These are phyloP conservation scores for Fusarium setosum DNA, from an alignment of 2,329 filamentous ascomycete genomes.

Conservation along the genomic window DNA sequence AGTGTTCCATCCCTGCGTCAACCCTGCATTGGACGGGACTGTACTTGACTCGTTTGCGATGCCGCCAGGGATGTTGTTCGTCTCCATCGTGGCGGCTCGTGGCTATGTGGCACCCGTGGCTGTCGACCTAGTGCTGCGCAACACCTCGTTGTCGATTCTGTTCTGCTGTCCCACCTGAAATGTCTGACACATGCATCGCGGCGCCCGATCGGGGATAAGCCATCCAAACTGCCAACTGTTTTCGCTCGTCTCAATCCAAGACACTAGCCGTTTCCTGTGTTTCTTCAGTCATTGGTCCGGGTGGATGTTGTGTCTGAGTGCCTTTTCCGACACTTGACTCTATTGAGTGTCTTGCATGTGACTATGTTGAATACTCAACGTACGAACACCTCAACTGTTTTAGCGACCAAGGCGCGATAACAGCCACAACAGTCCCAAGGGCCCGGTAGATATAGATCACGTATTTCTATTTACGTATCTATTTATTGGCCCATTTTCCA, in stretches of 20 bases:
- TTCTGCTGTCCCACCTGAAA: slow-evolving; percentile 4
- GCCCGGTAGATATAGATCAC: too few relatives aligned
- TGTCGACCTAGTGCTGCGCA: slow-evolving; percentile 5
- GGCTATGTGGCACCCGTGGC: slow-evolving; percentile 13
- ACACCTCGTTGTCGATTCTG: slow-evolving; percentile 14
- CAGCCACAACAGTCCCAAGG: too few relatives aligned
- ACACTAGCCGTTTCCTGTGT: background rate
- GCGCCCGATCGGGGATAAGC: slow-evolving; percentile 3
- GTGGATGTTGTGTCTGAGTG: too few relatives aligned
- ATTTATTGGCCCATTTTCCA: too few relatives aligned
- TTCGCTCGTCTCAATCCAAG: slow-evolving; percentile 7
- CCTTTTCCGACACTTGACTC: too few relatives aligned
- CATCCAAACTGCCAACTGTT: background rate
- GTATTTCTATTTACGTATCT: too few relatives aligned
- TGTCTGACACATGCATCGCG: slow-evolving; percentile 15
- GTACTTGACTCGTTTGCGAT: slow-evolving; percentile 6
- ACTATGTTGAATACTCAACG: too few relatives aligned
- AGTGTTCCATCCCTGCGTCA: slow-evolving; percentile 28
- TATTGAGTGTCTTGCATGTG: background rate
- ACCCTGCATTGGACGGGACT: slow-evolving; percentile 25
- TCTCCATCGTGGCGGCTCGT: background rate
- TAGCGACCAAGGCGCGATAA: too few relatives aligned
- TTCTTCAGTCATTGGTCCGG: too few relatives aligned
- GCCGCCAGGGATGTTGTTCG: slow-evolving; percentile 1
- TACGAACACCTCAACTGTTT: too few relatives aligned